phyloP scores from a whole-genome alignment of 2,329 filamentous ascomycete genomes.

The Thermothelomyces thermophilus region DNA sequence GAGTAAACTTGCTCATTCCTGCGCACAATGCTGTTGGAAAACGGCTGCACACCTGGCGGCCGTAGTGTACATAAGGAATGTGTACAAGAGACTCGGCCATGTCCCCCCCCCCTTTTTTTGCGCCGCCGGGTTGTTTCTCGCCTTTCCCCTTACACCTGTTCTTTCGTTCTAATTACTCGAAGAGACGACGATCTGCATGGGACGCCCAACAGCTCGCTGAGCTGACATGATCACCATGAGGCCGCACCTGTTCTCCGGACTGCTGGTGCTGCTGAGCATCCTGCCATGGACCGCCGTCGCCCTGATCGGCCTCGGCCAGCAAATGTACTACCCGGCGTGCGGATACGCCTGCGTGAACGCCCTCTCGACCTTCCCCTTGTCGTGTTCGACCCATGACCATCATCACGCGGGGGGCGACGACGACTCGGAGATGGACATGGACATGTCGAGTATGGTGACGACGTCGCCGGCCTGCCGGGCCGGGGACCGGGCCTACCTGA shows the following conservation, averaged over 20 bases:
- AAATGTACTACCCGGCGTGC: background rate
- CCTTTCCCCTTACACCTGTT: too few relatives aligned
- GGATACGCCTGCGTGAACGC: background rate
- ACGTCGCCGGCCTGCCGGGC: background rate
- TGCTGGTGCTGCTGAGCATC: background rate
- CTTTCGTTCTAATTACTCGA: too few relatives aligned
- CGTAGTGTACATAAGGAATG: too few relatives aligned
- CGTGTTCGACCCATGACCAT: background rate
- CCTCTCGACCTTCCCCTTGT: background rate
- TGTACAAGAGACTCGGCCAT: background rate
- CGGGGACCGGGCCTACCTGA: background rate
- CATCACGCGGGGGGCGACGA: background rate
- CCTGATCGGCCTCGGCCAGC: background rate
- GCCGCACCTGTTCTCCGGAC: background rate
- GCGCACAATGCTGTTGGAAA: too few relatives aligned
- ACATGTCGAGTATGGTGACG: too few relatives aligned
- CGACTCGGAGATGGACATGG: too few relatives aligned
- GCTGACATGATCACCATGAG: background rate
- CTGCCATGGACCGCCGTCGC: background rate
- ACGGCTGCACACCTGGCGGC: too few relatives aligned
- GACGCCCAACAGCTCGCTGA: too few relatives aligned
- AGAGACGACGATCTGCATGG: too few relatives aligned
- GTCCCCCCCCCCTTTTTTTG: background rate
- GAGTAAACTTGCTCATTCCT: background rate
- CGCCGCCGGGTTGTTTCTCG: too few relatives aligned